These are phyloP conservation scores for Xylaria acuta DNA, from an alignment of 495 filamentous ascomycete species.

Conservation along the genomic window DNA sequence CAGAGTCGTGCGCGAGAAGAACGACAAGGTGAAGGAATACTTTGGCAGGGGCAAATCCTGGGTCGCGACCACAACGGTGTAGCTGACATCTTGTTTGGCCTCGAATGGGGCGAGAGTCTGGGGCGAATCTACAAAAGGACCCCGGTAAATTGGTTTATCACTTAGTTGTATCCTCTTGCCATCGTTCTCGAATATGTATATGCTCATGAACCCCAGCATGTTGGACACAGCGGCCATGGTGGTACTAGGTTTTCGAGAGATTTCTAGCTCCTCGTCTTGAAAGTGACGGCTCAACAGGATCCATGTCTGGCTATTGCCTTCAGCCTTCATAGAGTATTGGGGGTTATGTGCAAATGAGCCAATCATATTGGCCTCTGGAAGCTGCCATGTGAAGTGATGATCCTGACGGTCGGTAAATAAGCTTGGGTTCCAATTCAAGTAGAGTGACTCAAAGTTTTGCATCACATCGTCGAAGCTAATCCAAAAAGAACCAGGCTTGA, in stretches of 20 bases:
- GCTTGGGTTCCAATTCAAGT: constrained; percentile 95
- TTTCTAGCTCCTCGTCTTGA: constrained; percentile 54
- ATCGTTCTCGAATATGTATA: constrained; percentile 77
- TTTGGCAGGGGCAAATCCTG: constrained; percentile 70
- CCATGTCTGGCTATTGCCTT: constrained; percentile 72
- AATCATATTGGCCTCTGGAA: constrained; percentile 62
- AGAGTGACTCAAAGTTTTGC: constrained; percentile 92
- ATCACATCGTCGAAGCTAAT: constrained; percentile 83
- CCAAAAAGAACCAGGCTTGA: constrained; percentile 82
- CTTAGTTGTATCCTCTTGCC: constrained; percentile 76
- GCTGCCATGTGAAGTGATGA: constrained; percentile 87
- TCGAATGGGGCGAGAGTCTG: constrained; percentile 85
- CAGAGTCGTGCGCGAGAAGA: constrained; percentile 70
- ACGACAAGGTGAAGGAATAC: constrained; percentile 84
- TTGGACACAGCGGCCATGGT: constrained; percentile 49
- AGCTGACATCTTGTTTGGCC: constrained; percentile 61
- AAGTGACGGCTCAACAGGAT: constrained; percentile 87
- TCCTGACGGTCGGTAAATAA: constrained; percentile 84
- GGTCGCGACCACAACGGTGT: constrained; percentile 81
- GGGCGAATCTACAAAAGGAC: constrained; percentile 90
- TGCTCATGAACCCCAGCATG: constrained; percentile 77
- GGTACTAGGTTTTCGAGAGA: constrained; percentile 40
- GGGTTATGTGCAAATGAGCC: constrained; percentile 79
- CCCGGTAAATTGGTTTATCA: constrained; percentile 68
- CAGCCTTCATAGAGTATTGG: constrained; percentile 74